phyloP scores from a whole-genome alignment of 2,329 filamentous ascomycete genomes.

The Verticillium klebahnii region DNA sequence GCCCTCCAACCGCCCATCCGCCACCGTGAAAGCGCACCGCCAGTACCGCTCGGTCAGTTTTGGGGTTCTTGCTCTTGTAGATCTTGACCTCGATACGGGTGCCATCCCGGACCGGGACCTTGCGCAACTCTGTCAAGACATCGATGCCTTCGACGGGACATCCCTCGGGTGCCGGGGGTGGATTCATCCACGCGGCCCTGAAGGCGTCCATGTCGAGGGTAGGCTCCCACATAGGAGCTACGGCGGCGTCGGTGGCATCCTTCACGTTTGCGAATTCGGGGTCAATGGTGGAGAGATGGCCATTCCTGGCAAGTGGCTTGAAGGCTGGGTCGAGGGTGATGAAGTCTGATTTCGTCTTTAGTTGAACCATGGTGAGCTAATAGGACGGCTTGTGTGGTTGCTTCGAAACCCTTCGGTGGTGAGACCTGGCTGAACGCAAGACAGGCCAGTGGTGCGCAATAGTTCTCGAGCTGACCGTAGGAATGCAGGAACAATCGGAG shows the following conservation, averaged over 20 bases:
- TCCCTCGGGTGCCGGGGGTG: conserved; percentile 17
- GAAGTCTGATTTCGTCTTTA: conserved; percentile 23
- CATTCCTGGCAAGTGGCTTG: conserved; percentile 28
- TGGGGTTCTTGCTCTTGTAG: conserved; percentile 21
- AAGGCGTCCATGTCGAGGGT: conserved; percentile 22
- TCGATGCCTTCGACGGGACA: conserved; percentile 27
- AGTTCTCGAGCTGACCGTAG: too few species aligned
- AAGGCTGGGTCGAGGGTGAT: conserved; percentile 20
- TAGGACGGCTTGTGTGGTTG: not conserved
- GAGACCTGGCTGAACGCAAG: not conserved
- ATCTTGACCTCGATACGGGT: conserved; percentile 28
- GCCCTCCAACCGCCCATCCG: conserved; percentile 27
- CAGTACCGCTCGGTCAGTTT: conserved; percentile 6
- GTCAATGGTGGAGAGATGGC: conserved; percentile 26
- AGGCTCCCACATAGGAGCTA: conserved; percentile 22
- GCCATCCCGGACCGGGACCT: conserved; percentile 27
- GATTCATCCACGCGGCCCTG: conserved; percentile 18
- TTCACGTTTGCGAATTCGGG: conserved; percentile 24
- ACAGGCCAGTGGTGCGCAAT: too few species aligned
- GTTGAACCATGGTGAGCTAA: conserved; percentile 15
- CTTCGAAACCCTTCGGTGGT: too few species aligned
- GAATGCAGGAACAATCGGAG: not conserved
- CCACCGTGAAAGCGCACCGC: conserved; percentile 31
- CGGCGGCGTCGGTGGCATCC: conserved; percentile 16
- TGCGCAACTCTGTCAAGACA: conserved; percentile 22